Base-by-base conservation (phyloP, 2,329 filamentous ascomycete genomes). In the Ophiobolus disseminans region DNA sequence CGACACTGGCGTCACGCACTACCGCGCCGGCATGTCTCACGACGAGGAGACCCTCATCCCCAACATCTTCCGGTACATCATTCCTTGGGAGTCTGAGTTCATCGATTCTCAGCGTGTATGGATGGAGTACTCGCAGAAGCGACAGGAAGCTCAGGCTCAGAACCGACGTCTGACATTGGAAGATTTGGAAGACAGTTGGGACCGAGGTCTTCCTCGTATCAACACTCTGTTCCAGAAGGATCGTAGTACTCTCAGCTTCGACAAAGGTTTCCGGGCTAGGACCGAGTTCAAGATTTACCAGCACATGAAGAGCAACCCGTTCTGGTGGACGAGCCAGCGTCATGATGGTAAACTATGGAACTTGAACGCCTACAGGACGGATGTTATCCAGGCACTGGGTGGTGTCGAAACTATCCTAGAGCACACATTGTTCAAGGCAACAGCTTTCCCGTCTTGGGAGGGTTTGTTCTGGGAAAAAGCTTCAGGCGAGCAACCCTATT, bases 171-270 rank as follows among this genome's bases (percentile, higher is more conserved):
- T 99, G 37, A 99, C 94, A 0, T 82, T 99, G 6, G 94, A 99
- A 72, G 94, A 99, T 75, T 80, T 99, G 17, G 94, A 99, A 69
- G 94, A 99, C 70, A 96, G 91, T 69, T 99, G 94, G 94, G 95
- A 99, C 69, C 90, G 94, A 62, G 94, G 94, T 79, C 81, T 99
- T 42, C 94, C 94, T 14, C 89, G 94, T 77, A 99, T 99, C 78
- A 99, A 99, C 72, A 99, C 94, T 0, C 81, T 99, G 2, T 99
- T 99, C 85, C 94, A 99, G 73, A 99, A 99, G 74, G 94, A 99
- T 64, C 84, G 94, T 66, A 97, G 91, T 73, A 99, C 94, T 0
- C 82, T 99, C 56, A 96, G 91, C 67, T 99, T 99, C 68, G 94
- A 99, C 78, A 99, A 99, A 77, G 94, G 94, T 45, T 99, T 97